These are phyloP conservation scores for Vicia faba DNA, from an alignment of 306 rosid species.

Conservation along the genomic window DNA sequence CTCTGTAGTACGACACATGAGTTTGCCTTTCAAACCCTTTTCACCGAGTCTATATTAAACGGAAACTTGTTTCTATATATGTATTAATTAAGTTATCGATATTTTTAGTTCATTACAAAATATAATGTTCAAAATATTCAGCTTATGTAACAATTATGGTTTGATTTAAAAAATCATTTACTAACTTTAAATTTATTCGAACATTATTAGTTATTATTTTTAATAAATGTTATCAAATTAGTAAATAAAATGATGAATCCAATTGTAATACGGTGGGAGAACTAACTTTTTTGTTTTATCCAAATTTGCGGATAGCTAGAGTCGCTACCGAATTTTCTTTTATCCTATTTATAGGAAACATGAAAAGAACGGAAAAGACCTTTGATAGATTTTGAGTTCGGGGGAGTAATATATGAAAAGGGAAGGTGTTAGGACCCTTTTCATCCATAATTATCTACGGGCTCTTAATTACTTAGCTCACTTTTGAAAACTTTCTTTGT, in stretches of 20 bases:
- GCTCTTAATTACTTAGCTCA: no score
- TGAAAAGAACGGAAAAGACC: no score
- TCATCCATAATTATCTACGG: no score
- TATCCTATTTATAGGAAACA: no score
- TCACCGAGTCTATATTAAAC: neutral
- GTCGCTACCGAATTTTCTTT: no score
- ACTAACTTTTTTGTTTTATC: no score
- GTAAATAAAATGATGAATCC: neutral
- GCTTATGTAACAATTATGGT: neutral
- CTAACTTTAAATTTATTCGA: neutral
- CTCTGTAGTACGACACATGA: neutral
- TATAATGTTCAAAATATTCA: neutral
- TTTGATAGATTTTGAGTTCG: no score
- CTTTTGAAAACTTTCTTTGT: no score
- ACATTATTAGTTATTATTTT: neutral
- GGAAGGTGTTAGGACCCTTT: no score
- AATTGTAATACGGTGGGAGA: no score
- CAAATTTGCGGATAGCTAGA: no score
- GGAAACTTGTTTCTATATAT: neutral
- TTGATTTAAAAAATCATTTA: neutral
- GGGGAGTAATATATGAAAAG: no score
- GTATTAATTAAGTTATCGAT: neutral
- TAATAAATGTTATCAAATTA: neutral
- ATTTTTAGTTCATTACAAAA: neutral
- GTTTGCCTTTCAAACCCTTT: neutral